Base-by-base conservation (phyloP, 805 yeast species). In the Suhomyces vadensis region DNA sequence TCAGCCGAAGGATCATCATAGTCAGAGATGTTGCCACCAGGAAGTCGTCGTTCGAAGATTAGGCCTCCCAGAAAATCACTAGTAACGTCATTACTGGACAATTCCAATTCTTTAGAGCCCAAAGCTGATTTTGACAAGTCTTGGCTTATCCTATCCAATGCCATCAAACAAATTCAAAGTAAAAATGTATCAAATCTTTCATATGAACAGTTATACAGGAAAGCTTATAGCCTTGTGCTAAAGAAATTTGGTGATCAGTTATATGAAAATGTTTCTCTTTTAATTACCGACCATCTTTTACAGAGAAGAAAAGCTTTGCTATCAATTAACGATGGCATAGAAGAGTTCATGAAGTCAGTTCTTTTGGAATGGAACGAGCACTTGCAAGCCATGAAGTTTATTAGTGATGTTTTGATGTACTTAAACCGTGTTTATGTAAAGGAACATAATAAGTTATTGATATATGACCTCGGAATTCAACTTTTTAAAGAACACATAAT, bases 351-450 rank as follows among this genome's bases (percentile, higher is more conserved):
- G 49, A 63, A 61, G 35, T 59, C 59, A 3, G 54, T 75, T 6
- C 54, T 71, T 2, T 40, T 46, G 3, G 78, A 75, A 43, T 90
- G 96, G 96, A 74, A 78, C 27, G 87, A 82, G 38, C 92, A 86
- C 58, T 61, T 82, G 29, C 73, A 82, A 31, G 75, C 85, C 39
- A 85, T 87, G 83, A 75, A 87, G 50, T 80, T 87, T 75, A 78
- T 88, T 35, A 78, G 91, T 54, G 96, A 91, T 61, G 87, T 90
- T 3, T 67, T 88, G 58, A 83, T 90, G 86, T 90, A 90, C 57
- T 63, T 91, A 58, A 95, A 90, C 58, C 75, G 95, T 35, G 96
- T 87, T 0, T 89, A 86, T 53, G 86, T 90, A 21, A 82, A 80
- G 51, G 91, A 85, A 50, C 70, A 73, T 43, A 82, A 79, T 53